phyloP scores from a whole-genome alignment of 2,329 filamentous ascomycete genomes.

The Colletotrichum sansevieriae region DNA sequence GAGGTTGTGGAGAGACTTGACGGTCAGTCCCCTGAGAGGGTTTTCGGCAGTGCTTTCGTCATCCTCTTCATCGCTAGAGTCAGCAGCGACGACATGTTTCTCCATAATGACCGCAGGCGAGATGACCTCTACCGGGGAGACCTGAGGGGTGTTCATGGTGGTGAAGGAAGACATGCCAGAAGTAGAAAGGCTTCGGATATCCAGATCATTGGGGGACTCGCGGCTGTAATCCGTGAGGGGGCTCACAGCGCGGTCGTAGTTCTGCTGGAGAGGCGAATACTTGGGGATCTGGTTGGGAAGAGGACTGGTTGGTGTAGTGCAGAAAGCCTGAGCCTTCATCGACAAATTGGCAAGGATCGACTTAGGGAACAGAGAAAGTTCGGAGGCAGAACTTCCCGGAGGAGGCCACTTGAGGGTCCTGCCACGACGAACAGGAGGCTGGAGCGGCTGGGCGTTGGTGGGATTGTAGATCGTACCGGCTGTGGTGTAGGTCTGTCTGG shows the following conservation, averaged over 20 bases:
- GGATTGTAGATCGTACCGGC: slow-evolving; percentile 70
- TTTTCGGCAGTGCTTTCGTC: slow-evolving; percentile 47
- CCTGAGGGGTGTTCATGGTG: slow-evolving; percentile 37
- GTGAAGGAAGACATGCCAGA: slow-evolving; percentile 47
- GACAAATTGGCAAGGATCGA: slow-evolving; percentile 53
- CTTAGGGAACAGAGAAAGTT: slow-evolving; percentile 54
- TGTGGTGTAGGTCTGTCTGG: slow-evolving; percentile 64
- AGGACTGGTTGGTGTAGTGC: slow-evolving; percentile 42
- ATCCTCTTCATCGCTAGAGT: slow-evolving; percentile 44
- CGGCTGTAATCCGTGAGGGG: slow-evolving; percentile 46
- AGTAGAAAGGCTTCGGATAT: slow-evolving; percentile 41
- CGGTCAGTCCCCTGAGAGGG: slow-evolving; percentile 54
- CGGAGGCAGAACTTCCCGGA: slow-evolving; percentile 46
- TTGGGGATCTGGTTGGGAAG: slow-evolving; percentile 47
- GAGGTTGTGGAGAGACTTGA: slow-evolving; percentile 65
- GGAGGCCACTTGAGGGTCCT: slow-evolving; percentile 59
- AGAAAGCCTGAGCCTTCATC: slow-evolving; percentile 46
- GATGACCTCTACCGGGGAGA: slow-evolving; percentile 42
- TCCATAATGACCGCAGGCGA: background rate
- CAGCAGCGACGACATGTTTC: slow-evolving; percentile 44
- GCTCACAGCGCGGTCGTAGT: slow-evolving; percentile 64
- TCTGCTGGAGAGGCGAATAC: slow-evolving; percentile 67
- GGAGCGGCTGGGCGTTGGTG: slow-evolving; percentile 58
- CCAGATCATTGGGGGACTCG: slow-evolving; percentile 16
- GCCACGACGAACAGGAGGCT: slow-evolving; percentile 65